Evolutionary conservation across 2,329 filamentous ascomycete species (phyloP).

Genomic region (Botrytis deweyae): DNA sequence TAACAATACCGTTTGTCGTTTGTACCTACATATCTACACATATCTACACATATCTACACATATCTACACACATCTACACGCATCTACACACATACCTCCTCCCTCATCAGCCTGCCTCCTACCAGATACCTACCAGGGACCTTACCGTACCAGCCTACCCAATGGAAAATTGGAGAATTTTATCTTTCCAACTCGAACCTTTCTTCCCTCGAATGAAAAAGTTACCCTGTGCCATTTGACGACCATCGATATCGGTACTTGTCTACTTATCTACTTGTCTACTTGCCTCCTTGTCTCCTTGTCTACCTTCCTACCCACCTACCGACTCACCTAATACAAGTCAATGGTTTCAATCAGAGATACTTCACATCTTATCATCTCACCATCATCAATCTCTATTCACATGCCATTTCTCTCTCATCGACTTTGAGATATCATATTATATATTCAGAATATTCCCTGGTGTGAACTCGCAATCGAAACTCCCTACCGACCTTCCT

Average conservation of each 20-base stretch:
- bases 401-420: not conserved
- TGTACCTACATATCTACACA: not conserved
- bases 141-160: not conserved
- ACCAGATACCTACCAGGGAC: not conserved
- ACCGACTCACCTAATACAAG: not conserved
- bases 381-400: not conserved
- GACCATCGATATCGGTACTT: not conserved
- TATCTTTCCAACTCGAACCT: not conserved
- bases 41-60: not conserved
- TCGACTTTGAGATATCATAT: not conserved
- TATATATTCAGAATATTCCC: not conserved
- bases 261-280: not conserved
- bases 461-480: not conserved
- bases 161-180: not conserved
- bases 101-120: not conserved
- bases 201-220: not conserved
- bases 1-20: not conserved
- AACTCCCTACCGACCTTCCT: not conserved
- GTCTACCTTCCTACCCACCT: not conserved
- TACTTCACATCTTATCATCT: not conserved
- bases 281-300: too few species aligned
- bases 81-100: not conserved
- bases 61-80: not conserved
- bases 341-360: not conserved
- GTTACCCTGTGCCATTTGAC: not conserved